Percentiles rank a stretch among this genome's conserved stretches.
These are phyloP conservation scores for Pseudogymnoascus sp. DNA, from an alignment of 2,329 filamentous ascomycete species.

Conservation along the genomic window DNA sequence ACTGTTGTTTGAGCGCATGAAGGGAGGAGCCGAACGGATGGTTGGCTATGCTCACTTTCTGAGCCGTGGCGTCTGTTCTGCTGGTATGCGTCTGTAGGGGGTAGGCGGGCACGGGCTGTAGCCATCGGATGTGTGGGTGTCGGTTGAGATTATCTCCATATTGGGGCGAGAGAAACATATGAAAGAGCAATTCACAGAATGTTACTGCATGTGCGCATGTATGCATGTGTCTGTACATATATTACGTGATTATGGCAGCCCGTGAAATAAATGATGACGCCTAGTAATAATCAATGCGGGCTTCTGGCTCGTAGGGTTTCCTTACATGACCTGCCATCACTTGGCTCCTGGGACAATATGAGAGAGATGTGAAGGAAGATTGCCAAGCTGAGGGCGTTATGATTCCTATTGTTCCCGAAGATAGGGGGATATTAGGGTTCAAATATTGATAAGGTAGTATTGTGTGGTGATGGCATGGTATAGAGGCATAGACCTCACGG, in stretches of 20 bases:
- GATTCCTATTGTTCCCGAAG: neutral
- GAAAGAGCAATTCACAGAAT: neutral
- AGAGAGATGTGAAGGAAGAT: neutral
- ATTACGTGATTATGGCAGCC: neutral
- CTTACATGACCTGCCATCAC: neutral
- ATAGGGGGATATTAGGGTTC: neutral
- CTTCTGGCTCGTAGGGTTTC: neutral
- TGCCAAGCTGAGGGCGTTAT: neutral
- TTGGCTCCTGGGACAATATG: neutral
- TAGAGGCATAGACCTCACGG: neutral
- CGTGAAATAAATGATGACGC: neutral
- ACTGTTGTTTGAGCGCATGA: neutral
- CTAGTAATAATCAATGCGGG: neutral
- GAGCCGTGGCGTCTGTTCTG: neutral
- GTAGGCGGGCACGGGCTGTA: neutral
- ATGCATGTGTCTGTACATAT: neutral
- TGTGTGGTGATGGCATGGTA: neutral
- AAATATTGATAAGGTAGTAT: neutral
- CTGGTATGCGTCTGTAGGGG: neutral
- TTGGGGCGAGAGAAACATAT: neutral
- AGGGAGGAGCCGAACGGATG: neutral
- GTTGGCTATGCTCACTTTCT: conserved; percentile 1
- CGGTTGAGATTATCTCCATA: neutral
- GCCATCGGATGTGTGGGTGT: neutral
- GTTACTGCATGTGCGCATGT: neutral